Conservation (phyloP, 768 basidiomycete genomes). For the Mycena capillaripes region DNA sequence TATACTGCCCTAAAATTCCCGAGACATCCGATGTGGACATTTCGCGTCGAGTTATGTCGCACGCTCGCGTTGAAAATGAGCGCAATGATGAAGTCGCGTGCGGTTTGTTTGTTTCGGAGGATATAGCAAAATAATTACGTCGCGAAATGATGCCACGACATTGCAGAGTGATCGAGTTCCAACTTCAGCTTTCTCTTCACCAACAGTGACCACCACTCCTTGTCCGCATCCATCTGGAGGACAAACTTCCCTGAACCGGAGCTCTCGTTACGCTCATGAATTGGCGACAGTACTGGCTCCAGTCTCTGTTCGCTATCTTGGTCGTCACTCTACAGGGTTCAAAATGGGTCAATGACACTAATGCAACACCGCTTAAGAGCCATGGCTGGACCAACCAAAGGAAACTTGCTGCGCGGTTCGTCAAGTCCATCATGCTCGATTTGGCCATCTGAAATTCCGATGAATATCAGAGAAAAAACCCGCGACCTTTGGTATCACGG, state of each 20-base stretch:
- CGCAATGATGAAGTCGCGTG: background rate
- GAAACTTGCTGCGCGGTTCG: conserved; percentile 71
- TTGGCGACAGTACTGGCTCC: conserved; percentile 68
- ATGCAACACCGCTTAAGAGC: conserved; percentile 49
- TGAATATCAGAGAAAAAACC: conserved; percentile 68
- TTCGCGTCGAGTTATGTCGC: background rate
- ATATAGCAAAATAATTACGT: background rate
- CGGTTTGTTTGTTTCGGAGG: background rate
- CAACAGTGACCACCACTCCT: too few relatives aligned
- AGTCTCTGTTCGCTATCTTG: conserved; percentile 58
- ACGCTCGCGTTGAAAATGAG: too few relatives aligned
- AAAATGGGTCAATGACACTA: conserved; percentile 47
- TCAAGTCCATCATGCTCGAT: conserved; percentile 11
- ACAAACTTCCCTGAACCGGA: too few relatives aligned
- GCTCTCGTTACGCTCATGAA: conserved; percentile 65
- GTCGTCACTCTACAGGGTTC: conserved; percentile 53
- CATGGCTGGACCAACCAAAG: conserved; percentile 69
- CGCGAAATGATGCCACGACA: background rate
- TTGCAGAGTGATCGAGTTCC: background rate
- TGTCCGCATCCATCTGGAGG: too few relatives aligned
- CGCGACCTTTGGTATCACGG: conserved; percentile 92
- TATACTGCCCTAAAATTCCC: conserved; percentile 73
- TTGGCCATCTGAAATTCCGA: background rate
- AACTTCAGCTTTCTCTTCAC: too few relatives aligned
- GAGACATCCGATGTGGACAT: conserved; percentile 63